A percentile compares a stretch with the other conserved stretches of the same genome.
Conservation (phyloP, 1,284 basidiomycete species). For the Leccinum fuscescens region DNA sequence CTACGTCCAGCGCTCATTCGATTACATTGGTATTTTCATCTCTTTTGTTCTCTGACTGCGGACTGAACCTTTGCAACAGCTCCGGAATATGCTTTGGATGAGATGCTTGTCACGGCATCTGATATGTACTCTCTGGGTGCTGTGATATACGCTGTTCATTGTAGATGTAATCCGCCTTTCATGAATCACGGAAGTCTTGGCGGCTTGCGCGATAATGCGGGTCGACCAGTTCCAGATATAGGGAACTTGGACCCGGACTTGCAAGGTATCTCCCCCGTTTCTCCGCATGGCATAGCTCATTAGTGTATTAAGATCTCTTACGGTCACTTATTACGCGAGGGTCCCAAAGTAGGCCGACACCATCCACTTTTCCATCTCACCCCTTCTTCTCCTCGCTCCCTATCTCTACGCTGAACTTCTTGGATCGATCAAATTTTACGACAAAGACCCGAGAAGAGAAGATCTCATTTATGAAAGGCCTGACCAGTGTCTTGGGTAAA, state of each 20-base stretch:
- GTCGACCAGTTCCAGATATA: conserved; percentile 58
- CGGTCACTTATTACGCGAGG: conserved; percentile 78
- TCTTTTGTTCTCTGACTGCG: neutral
- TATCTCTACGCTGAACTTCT: conserved; percentile 94
- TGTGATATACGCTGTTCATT: conserved; percentile 87
- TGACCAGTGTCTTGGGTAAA: conserved; percentile 77
- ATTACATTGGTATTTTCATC: conserved; percentile 77
- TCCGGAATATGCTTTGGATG: conserved; percentile 93
- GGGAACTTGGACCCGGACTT: conserved; percentile 66
- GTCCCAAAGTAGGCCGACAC: conserved; percentile 70
- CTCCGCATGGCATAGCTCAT: conserved; percentile 6
- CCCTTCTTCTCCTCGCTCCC: conserved; percentile 96
- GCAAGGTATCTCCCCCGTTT: conserved; percentile 47
- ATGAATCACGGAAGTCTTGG: conserved; percentile 83
- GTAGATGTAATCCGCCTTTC: conserved; percentile 86
- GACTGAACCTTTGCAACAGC: conserved; percentile 47
- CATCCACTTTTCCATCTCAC: conserved; percentile 76
- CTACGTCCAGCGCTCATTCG: conserved; percentile 89
- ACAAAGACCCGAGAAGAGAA: conserved; percentile 94
- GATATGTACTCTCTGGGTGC: conserved; percentile 96
- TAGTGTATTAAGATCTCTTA: conserved; percentile 66
- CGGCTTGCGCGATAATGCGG: conserved; percentile 77
- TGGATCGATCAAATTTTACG: conserved; percentile 94
- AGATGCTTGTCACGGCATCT: conserved; percentile 79
- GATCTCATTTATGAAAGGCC: conserved; percentile 92